Base-by-base conservation (phyloP, 2,329 filamentous ascomycete species). In the Botrytis tulipae region DNA sequence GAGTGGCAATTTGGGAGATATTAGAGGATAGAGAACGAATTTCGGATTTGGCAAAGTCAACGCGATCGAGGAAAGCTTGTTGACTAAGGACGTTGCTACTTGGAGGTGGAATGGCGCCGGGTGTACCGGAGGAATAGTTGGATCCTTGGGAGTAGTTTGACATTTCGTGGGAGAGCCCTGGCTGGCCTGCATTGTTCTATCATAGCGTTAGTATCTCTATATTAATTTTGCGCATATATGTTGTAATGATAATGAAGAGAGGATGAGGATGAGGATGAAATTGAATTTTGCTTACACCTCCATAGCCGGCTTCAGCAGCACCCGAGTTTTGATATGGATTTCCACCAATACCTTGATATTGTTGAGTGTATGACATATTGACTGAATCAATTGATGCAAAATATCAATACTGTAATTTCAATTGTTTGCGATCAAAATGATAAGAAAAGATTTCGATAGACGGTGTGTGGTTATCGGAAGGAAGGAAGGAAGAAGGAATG, bases 61-160 rank as follows among this genome's bases (percentile, higher is more conserved):
- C 89, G 82, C 90, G 90, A 78, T 85, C 82, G 76, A 94, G 87
- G 83, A 92, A 94, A 76, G 92, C 91, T 76, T 87, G 85, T 80
- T 91, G 89, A 71, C 86, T 86, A 78, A 93, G 84, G 85, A 77
- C 75, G 80, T 78, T 76, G 83, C 79, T 35, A 75, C 72, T 76
- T 77, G 73, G 75, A 76, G 74, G 46, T 40, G 71, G 63, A 42
- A 76, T 72, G 10, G 71, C 60, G 18, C 73, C 77, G 75, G 78
- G 73, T 74, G 75, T 70, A 59, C 76, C 78, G 76, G 77, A 59
- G 57, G 77, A 77, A 48, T 73, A 73, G 40, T 70, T 57, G 25
- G 70, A 72, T 14, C 37, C 42, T n/a, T 72, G 14, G 4, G 70
- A 72, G 46, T 72, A 68, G 32, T 68, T 69, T 40, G 71, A 70